Evolutionary conservation across 169 alveolate genomes (phyloP), one percentile per base, ranked within the genome.

Genomic region (Neospora caninum): DNA sequence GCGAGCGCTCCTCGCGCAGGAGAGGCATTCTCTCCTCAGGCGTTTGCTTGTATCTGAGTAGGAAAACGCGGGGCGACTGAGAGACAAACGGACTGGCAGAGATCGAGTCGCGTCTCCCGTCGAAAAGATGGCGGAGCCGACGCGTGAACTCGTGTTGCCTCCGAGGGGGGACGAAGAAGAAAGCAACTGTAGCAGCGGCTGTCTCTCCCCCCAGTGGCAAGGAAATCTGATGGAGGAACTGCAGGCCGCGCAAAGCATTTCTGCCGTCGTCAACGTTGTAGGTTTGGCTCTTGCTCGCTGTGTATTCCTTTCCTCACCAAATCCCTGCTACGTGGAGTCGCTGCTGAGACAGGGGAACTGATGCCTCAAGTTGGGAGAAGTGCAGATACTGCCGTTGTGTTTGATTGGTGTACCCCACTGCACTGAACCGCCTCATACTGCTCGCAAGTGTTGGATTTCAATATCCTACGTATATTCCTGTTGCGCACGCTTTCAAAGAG

Each of bases 151-250:
- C 41, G 9, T 34, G 9, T 36, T 16, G 84, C 84, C n/a, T 16
- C 84, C 31, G 10, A 10, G 53, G 4, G 49, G 67, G 67, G 89
- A 2, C 34, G 89, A 82, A 41, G 89, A 42, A 16, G 89, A 82
- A 13, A 7, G 10, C 29, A 49, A 13, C 36, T 78, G 1, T 25
- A n/a, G 43, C 45, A 78, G 86, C n/a, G 67, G 69, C 31, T 82
- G 89, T 36, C 89, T 82, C 38, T 82, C 89, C 34, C 89, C 89
- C 22, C n/a, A 38, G 25, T 82, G 89, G 89, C 89, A 82, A 49
- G 6, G 67, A 13, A 41, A 7, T 29, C 89, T 82, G 4, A 13
- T 16, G 43, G 69, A 82, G 39, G 89, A 82, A 25, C 89, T 82
- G 69, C 89, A 42, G 39, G 9, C 69, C 42, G n/a, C 89, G 9